These are phyloP conservation scores for Fragaria nilgerrensis DNA, from an alignment of 306 rosid genomes.

Conservation along the genomic window DNA sequence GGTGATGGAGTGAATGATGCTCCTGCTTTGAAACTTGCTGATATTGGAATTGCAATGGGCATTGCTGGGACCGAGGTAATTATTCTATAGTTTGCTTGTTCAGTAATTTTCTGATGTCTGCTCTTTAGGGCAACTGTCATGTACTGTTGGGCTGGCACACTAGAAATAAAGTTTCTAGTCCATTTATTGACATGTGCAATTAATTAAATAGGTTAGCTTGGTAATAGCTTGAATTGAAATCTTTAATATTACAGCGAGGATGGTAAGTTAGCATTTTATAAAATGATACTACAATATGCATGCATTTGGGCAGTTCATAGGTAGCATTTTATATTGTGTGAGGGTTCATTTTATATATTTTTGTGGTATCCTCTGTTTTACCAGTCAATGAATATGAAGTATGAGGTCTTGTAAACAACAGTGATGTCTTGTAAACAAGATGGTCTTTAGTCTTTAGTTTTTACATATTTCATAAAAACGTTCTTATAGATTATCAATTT, in stretches of 20 bases:
- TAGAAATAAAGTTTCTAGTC: not conserved
- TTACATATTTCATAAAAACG: not conserved
- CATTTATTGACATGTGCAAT: not conserved
- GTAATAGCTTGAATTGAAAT: not conserved
- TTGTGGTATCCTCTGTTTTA: not conserved
- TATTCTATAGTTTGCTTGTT: not conserved
- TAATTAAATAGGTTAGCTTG: not conserved
- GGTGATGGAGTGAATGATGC: constrained; percentile 96
- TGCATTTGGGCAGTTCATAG: not conserved
- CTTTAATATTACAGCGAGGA: not conserved
- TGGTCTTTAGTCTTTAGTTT: not conserved
- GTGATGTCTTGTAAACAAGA: not conserved
- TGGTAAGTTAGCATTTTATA: no score
- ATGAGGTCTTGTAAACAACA: not conserved
- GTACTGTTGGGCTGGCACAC: not conserved
- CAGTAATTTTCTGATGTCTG: not conserved
- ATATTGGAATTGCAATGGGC: constrained; percentile 91
- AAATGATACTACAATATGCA: no score
- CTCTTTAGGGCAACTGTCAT: not conserved
- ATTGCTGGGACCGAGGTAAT: constrained; percentile 87
- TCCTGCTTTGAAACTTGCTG: constrained; percentile 88
- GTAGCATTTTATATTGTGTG: no score
- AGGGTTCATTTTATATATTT: not conserved
- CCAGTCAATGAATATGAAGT: not conserved
- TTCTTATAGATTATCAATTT: not conserved